phyloP scores from a whole-genome alignment of 1,284 basidiomycete species.

The Apiotrichum akiyoshidainum region DNA sequence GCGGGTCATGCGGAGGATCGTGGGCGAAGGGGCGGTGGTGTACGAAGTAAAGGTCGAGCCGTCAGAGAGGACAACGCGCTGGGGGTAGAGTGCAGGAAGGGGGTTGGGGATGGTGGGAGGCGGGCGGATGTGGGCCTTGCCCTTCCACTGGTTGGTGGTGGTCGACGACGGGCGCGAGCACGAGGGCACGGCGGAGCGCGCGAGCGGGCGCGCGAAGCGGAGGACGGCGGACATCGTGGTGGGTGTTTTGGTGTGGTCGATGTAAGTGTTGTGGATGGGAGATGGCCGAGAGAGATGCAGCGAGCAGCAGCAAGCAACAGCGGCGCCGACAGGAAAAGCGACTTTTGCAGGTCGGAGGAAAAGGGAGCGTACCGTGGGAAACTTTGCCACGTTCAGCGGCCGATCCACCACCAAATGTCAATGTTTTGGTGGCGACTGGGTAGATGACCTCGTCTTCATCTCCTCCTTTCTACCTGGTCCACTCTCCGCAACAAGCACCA shows the following conservation, averaged over 20 bases:
- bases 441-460: neutral
- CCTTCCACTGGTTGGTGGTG: slow-evolving; percentile 29
- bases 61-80: slow-evolving; percentile 75
- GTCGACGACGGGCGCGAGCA: slow-evolving; percentile 27
- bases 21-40: slow-evolving; percentile 75
- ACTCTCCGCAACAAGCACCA: slow-evolving; percentile 39
- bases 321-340: no score
- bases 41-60: slow-evolving; percentile 81
- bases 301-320: no score
- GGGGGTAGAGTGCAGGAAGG: slow-evolving; percentile 75
- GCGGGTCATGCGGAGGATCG: slow-evolving; percentile 65
- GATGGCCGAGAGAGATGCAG: no score
- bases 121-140: slow-evolving; percentile 42
- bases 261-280: no score
- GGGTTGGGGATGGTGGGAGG: slow-evolving; percentile 67
- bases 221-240: slow-evolving; percentile 11
- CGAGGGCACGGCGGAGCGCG: slow-evolving; percentile 20
- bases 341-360: neutral
- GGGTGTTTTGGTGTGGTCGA: neutral
- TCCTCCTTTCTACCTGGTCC: neutral
- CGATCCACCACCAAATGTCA: no score
- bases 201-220: slow-evolving; percentile 15
- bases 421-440: no score
- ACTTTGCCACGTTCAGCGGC: neutral
- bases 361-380: slow-evolving; percentile 3